Conservation (phyloP, 768 basidiomycete species). For the Tulasnella sp. region DNA sequence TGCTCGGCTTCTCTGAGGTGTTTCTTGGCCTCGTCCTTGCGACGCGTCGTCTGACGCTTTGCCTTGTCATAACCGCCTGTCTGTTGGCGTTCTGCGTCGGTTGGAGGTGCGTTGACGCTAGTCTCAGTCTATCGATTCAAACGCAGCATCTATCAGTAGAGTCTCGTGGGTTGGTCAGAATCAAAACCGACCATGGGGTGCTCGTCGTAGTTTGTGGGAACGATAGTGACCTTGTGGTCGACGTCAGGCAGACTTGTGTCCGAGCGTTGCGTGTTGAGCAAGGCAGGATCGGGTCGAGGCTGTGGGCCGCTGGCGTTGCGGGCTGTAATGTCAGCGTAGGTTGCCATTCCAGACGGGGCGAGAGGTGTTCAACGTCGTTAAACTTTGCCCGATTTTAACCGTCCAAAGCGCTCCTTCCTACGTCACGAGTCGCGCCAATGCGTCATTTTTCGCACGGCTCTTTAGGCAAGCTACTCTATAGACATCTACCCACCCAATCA, state of each 20-base stretch:
- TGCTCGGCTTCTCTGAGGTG: constrained; percentile 35
- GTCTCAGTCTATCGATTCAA: constrained; percentile 11
- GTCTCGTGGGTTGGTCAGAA: neutral
- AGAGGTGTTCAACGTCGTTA: too few species aligned
- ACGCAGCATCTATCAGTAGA: constrained; percentile 16
- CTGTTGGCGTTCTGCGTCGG: constrained; percentile 23
- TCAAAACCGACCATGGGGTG: constrained; percentile 31
- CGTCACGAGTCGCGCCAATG: too few species aligned
- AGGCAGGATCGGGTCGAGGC: constrained; percentile 52
- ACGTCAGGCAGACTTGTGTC: constrained; percentile 28
- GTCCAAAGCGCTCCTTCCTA: too few species aligned
- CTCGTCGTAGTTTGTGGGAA: constrained; percentile 38
- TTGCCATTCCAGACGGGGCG: neutral
- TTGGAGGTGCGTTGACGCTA: constrained; percentile 23
- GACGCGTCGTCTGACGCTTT: neutral
- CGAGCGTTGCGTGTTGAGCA: constrained; percentile 41
- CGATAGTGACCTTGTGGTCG: constrained; percentile 44
- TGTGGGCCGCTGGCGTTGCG: constrained; percentile 44
- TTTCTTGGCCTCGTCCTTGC: constrained; percentile 27
- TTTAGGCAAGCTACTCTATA: too few species aligned
- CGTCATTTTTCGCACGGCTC: too few species aligned
- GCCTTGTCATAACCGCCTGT: constrained; percentile 18
- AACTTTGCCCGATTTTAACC: too few species aligned
- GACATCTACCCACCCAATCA: too few species aligned
- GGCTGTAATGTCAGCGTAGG: constrained; percentile 57